A percentile compares a stretch with the other conserved stretches of the same genome.
phyloP scores from a whole-genome alignment of 805 yeast genomes.

The Yarrowia sp. region DNA sequence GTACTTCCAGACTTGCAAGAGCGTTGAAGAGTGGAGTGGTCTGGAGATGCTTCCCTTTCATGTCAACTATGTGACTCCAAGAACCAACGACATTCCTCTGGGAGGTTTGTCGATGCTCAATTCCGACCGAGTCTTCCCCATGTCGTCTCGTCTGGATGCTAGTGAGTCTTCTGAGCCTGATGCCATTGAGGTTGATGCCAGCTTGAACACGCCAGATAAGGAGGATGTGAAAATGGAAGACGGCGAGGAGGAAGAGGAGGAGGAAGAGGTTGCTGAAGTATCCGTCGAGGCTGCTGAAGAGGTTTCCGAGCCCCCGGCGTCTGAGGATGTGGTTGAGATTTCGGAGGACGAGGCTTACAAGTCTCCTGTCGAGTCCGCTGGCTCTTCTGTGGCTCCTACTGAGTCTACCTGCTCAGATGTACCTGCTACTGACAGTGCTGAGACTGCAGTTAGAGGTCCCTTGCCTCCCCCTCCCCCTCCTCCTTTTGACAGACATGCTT shows the following conservation, averaged over 20 bases:
- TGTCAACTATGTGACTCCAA: slow-evolving; percentile 10
- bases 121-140: slow-evolving; percentile 13
- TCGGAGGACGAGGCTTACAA: slow-evolving; percentile 21
- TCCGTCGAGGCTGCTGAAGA: not conserved
- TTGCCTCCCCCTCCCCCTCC: slow-evolving; percentile 15
- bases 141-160: slow-evolving; percentile 22
- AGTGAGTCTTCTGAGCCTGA: slow-evolving; percentile 28
- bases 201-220: slow-evolving; percentile 17
- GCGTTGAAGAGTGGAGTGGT: not conserved
- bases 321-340: not conserved
- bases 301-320: not conserved
- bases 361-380: slow-evolving; percentile 3
- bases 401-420: slow-evolving; percentile 2
- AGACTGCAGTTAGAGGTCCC: not conserved
- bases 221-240: slow-evolving; percentile 33
- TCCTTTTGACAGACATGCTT: slow-evolving; percentile 26
- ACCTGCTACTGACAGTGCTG: not conserved
- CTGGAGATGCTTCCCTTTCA: slow-evolving; percentile 2
- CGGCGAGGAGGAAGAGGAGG: not conserved
- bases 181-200: slow-evolving; percentile 19
- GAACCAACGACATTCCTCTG: slow-evolving; percentile 24
- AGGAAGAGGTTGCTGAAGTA: not conserved
- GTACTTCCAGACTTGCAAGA: slow-evolving; percentile 7
- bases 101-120: slow-evolving; percentile 21
- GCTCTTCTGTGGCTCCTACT: not conserved